Evolutionary conservation across 1,284 basidiomycete species (phyloP).

Genomic region (Inonotus hispidus): DNA sequence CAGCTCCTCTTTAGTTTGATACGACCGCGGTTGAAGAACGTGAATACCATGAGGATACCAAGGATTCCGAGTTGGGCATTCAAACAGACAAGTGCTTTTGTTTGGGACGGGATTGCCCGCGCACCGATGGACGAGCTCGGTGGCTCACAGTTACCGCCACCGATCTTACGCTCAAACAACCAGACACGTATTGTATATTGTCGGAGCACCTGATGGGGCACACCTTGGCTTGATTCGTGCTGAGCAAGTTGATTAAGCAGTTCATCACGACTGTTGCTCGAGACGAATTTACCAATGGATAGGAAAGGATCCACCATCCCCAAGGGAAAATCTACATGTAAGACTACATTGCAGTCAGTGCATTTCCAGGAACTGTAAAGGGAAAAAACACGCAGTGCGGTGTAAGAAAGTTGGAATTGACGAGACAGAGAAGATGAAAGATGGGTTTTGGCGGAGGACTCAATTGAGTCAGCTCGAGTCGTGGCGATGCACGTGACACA

Average conservation of each 20-base stretch:
- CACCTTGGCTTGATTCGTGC: conserved; percentile 5
- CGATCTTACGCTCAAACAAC: not conserved
- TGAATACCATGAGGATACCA: conserved; percentile 4
- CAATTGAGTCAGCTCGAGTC: not conserved
- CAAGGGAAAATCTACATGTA: not conserved
- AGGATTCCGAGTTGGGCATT: not conserved
- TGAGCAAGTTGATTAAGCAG: not conserved
- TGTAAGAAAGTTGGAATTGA: not conserved
- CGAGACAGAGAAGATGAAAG: not conserved
- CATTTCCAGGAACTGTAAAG: not conserved
- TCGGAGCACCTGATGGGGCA: conserved; percentile 7
- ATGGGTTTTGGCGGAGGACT: not conserved
- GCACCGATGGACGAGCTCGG: not conserved
- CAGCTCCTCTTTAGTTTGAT: conserved; percentile 2
- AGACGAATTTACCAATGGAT: not conserved
- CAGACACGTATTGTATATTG: conserved; percentile 1
- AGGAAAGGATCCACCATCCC: not conserved
- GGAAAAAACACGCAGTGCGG: not conserved
- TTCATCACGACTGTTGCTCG: conserved; percentile 6
- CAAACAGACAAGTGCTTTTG: not conserved
- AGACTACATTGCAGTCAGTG: not conserved
- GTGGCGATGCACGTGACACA: conserved; percentile 1
- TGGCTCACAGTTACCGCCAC: not conserved
- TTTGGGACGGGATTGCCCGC: not conserved
- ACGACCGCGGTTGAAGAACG: not conserved